Percentiles rank a stretch among this genome's conserved stretches.
Conservation (phyloP, 2,329 filamentous ascomycete genomes). For the Pseudogymnoascus sp. region DNA sequence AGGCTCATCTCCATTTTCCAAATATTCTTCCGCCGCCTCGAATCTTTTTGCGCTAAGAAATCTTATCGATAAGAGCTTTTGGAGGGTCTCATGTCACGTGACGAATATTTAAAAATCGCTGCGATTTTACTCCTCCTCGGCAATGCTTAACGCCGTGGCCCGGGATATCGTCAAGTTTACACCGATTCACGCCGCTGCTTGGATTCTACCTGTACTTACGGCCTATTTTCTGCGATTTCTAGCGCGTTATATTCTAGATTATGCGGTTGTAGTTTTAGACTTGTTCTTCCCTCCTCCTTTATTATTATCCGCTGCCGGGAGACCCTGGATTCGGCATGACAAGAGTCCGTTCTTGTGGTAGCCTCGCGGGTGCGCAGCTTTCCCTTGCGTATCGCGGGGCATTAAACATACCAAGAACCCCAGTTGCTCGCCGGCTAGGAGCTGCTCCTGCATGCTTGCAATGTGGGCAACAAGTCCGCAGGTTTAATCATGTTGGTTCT, state of each 20-base stretch:
- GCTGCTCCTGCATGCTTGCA: neutral
- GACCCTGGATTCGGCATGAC: slow-evolving; percentile 5
- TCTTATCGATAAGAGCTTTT: slow-evolving; percentile 12
- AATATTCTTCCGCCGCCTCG: slow-evolving; percentile 8
- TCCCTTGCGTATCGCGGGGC: neutral
- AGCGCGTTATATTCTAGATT: neutral
- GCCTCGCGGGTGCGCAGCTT: neutral
- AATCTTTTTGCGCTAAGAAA: slow-evolving; percentile 11
- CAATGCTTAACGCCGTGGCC: slow-evolving; percentile 4
- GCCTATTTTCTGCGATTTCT: neutral
- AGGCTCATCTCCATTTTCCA: slow-evolving; percentile 11
- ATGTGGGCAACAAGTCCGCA: neutral
- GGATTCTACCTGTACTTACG: neutral
- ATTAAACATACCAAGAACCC: neutral
- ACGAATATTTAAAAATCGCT: neutral
- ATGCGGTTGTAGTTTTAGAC: slow-evolving; percentile 4
- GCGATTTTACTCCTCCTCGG: slow-evolving; percentile 4
- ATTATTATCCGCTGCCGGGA: neutral
- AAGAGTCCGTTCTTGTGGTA: slow-evolving; percentile 6
- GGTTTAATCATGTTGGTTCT: neutral
- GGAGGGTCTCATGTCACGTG: neutral
- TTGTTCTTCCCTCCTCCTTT: neutral
- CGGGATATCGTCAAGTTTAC: neutral
- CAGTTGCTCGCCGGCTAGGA: neutral
- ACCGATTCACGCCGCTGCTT: neutral